Evolutionary conservation across 1,139 yeast species (phyloP), one percentile per base, ranked within the genome.

Genomic region (Hyphopichia pseudoburtonii): DNA sequence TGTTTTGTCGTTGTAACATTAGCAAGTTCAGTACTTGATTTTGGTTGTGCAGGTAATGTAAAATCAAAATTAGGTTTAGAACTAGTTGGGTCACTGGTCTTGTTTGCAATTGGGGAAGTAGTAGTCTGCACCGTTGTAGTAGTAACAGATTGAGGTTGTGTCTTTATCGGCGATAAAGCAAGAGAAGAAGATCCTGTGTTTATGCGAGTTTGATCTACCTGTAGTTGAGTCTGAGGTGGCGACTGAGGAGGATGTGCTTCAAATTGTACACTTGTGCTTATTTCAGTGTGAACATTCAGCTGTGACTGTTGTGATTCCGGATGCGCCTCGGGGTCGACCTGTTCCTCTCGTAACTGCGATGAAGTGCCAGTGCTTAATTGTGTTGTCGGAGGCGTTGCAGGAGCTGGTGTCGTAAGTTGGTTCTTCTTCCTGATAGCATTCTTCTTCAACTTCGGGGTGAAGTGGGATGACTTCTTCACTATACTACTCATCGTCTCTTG

Each of bases 401-500:
- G 45, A 9, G 50, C 41, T 14, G 40, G 26, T 10, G 32, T 40
- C 19, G 17, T 11, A 16, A n/a, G 10, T 11, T 35, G 33, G 11
- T 37, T 42, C 36, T 49, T 52, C 42, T 53, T 53, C 42, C 57
- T 48, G 18, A 45, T 35, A 6, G 52, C 42, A 28, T 58, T 57
- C 48, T 61, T 58, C 51, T 60, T 64, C 33, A 68, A 45, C 47
- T 66, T 66, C 32, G 76, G 76, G 31, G 63, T 56, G 50, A 71
- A 71, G 40, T 59, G 70, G 16, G 73, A 56, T 32, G 64, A 58
- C 52, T 70, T 69, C 56, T 66, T 71, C 22, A 73, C 71, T 32
- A 73, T 60, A 64, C 77, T 70, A 66, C 78, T 73, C 79, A 73
- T 73, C 12, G 27, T 24, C n/a, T 24, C 6, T 9, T n/a, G 14